Evolutionary conservation across 129 eudicot species (phyloP), one percentile per base, ranked within the genome.

Genomic region (Pseudognaphalium luteoalbum): DNA sequence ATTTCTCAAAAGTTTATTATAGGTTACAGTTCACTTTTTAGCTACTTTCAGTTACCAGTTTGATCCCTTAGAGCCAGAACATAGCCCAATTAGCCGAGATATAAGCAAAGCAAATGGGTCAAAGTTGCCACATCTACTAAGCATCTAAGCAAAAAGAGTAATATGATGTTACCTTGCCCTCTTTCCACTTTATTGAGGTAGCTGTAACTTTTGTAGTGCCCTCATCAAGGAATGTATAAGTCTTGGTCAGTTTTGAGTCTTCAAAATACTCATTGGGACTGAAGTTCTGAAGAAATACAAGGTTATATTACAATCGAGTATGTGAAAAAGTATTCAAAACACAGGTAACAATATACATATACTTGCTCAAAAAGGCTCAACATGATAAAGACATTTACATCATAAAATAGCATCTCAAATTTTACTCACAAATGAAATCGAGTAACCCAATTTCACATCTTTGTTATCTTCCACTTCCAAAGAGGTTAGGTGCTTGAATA

Each of bases 131-230:
- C 32, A 8, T 67, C 30, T 37, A 20, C 7, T 62, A 62, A 62
- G 37, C 52, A 67, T 6, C 4, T 67, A 67, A 1, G 14, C 4
- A 58, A 69, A 3, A 54, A 2, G 21, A 42, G 59, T 21, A 56
- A 57, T 30, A 73, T 39, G 28, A 57, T 30, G 71, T 54, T 80
- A 92, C 98, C 90, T 58, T 83, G 80, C 96, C 98, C 72, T 92
- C 94, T 82, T 90, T 92, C 98, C 98, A 92, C 66, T 88, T 88
- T 30, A 92, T 92, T 51, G 91, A 68, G 32, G 98, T 87, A 21
- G 94, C 91, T 28, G 92, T 92, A 41, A 92, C 75, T 80, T 92
- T 88, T 51, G 89, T 81, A 1, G 85, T 70, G 67, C 96, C 98
- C 72, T 87, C 97, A 32, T 92, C 94, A 56, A 85, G 88, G 72